Evolutionary conservation across 495 filamentous ascomycete genomes (phyloP).

Genomic region (Lophiostoma macrostomum): DNA sequence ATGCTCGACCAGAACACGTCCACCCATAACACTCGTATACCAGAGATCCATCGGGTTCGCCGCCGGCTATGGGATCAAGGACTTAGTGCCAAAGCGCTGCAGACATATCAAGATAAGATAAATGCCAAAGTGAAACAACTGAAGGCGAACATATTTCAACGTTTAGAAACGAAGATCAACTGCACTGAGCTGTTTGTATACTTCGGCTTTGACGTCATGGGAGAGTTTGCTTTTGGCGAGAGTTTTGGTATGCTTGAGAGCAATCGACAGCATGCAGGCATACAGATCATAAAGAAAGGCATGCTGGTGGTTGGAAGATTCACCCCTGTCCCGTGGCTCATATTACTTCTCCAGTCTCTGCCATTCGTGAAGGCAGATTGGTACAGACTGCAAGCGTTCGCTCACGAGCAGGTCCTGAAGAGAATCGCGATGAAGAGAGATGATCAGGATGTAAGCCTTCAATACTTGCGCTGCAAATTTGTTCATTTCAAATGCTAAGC

Average conservation of each 20-base stretch:
- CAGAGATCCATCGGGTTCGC: constrained; percentile 37
- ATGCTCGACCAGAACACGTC: constrained; percentile 24
- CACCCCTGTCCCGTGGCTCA: constrained; percentile 3
- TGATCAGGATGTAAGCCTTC: constrained; percentile 5
- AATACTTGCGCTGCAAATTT: neutral
- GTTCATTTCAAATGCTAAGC: neutral
- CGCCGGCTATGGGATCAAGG: constrained; percentile 44
- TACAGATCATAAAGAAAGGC: constrained; percentile 8
- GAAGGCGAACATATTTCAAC: constrained; percentile 17
- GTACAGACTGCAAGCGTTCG: neutral
- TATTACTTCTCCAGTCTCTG: neutral
- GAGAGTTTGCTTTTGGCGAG: constrained; percentile 48
- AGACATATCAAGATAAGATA: constrained; percentile 37
- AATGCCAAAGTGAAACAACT: constrained; percentile 16
- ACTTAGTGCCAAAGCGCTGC: constrained; percentile 36
- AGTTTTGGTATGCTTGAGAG: constrained; percentile 46
- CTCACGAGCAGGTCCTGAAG: neutral
- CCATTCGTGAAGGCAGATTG: neutral
- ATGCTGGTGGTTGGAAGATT: constrained; percentile 3
- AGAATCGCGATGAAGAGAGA: neutral
- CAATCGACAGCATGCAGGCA: constrained; percentile 20
- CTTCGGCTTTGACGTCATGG: constrained; percentile 50
- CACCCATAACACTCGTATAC: constrained; percentile 38
- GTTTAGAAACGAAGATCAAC: constrained; percentile 36
- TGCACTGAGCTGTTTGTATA: constrained; percentile 44